Evolutionary conservation across 2,329 filamentous ascomycete genomes (phyloP).

Genomic region (Cadophora sp.): DNA sequence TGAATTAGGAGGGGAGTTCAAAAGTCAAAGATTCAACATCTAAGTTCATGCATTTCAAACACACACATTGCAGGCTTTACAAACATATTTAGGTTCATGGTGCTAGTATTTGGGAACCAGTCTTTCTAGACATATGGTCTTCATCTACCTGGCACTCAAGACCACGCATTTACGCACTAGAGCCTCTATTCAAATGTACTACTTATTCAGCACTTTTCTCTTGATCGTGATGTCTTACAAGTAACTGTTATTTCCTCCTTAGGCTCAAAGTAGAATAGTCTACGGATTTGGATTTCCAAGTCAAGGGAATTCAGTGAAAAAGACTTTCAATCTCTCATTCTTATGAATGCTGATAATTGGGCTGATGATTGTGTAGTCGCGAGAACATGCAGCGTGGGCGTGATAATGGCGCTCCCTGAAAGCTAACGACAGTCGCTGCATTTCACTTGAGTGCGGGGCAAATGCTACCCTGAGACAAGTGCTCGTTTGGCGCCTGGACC

Average conservation of each 20-base stretch:
- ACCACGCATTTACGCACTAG: neutral
- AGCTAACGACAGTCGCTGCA: neutral
- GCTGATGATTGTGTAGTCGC: too few species aligned
- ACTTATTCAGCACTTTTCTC: neutral
- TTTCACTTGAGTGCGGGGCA: neutral
- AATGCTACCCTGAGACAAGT: neutral
- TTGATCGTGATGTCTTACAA: neutral
- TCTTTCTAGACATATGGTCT: neutral
- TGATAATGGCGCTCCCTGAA: too few species aligned
- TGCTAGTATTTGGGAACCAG: neutral
- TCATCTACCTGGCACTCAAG: neutral
- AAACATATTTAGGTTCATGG: constrained; percentile 16
- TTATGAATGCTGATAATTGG: too few species aligned
- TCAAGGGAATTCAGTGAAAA: too few species aligned
- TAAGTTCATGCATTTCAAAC: neutral
- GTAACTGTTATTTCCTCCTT: neutral
- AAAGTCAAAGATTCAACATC: neutral
- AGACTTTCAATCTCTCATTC: too few species aligned
- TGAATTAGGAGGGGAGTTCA: neutral
- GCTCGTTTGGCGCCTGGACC: neutral
- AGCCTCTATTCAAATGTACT: neutral
- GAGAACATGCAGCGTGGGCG: too few species aligned
- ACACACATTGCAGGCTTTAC: neutral
- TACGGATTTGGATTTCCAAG: too few species aligned
- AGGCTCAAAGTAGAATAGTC: too few species aligned